Conservation (phyloP, 768 basidiomycete species). For the Tricholoma flavovirens region DNA sequence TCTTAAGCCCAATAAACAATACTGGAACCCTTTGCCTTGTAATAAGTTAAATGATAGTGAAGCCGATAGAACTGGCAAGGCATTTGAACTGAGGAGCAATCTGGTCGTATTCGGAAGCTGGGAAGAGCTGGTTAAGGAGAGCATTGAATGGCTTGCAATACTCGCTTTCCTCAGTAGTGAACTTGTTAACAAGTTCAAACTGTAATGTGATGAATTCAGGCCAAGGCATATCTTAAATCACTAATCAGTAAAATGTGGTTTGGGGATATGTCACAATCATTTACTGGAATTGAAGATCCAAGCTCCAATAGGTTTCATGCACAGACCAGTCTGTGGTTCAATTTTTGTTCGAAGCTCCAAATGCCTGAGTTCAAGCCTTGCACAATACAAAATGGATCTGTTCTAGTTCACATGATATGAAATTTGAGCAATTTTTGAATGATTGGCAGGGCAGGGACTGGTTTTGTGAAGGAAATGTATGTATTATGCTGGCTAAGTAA, state of each 20-base stretch:
- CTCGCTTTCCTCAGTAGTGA: neutral
- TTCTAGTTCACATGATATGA: no score
- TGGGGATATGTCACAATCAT: neutral
- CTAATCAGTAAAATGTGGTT: neutral
- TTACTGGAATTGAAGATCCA: no score
- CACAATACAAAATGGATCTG: no score
- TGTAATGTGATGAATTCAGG: neutral
- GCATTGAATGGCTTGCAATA: neutral
- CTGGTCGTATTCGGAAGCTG: neutral
- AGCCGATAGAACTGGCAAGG: neutral
- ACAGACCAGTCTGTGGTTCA: no score
- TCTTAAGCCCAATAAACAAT: neutral
- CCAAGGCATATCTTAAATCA: neutral
- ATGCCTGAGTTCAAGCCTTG: no score
- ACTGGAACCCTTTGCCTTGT: neutral
- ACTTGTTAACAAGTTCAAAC: slow-evolving; percentile 2
- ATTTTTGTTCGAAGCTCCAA: no score
- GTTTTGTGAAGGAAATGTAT: no score
- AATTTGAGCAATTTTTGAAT: no score
- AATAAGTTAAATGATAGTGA: neutral
- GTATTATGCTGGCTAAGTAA: no score
- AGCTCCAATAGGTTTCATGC: no score
- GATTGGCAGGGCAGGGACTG: no score
- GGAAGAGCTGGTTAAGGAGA: neutral
- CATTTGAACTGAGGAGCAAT: slow-evolving; percentile 1